Base-by-base conservation (phyloP, 2,329 filamentous ascomycete species). In the Ophiostoma ulmi region DNA sequence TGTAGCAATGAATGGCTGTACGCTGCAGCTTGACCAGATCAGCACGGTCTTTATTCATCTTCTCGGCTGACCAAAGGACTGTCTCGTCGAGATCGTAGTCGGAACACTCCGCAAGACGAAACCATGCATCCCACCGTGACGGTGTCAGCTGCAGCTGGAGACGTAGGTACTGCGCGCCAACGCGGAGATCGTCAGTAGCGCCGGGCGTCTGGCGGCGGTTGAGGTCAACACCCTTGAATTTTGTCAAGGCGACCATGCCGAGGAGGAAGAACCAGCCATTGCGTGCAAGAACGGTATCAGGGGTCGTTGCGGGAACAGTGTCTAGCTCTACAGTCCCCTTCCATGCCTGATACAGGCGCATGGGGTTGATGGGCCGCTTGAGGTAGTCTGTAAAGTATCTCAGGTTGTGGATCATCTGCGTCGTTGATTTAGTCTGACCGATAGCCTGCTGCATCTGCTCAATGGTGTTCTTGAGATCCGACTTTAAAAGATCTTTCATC, bases 251-350 rank as follows among this genome's bases (percentile, higher is more conserved):
- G 70, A 97, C 91, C 84, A 95, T 91, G 26, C 94, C 94, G 73
- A 97, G 87, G 39, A 97, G 82, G 78, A 95, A 97, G 78, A 93
- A 97, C 94, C 94, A 98, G 65, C 93, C 92, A 74, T 92, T 91
- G 35, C 88, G 87, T 0, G 94, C 93, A 44, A 96, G 81, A 0
- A 87, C 86, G 69, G 88, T 90, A 71, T 95, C 91, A 0, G 87
- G 85, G 1, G 86, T 85, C 64, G 89, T 87, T 8, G 94, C 88
- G 0, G 87, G 84, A 5, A 92, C 85, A 1, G 91, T 88, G 72
- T 94, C 88, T 31, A 96, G 86, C 69, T 88, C 87, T 8, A 93
- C 86, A 52, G 91, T 86, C 13, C 95, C 95, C 73, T 88, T 89
- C 52, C 97, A 84, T n/a, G 92, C 92, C 74, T 90, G 87, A 77